phyloP scores from a whole-genome alignment of 768 basidiomycete species.

The Zangia roseola region DNA sequence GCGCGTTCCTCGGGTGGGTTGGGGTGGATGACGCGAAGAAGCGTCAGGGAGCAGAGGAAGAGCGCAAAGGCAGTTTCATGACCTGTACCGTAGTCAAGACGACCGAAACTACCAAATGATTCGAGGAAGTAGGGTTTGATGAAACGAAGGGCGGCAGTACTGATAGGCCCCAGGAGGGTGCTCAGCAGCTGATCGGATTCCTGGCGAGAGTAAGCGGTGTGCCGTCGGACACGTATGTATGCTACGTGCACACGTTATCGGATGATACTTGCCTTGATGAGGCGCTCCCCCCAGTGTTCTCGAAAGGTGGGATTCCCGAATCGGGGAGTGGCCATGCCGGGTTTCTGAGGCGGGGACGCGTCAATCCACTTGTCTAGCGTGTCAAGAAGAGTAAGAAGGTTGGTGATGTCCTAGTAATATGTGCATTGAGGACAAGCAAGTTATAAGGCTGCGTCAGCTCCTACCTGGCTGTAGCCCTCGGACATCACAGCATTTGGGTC shows the following conservation, averaged over 20 bases:
- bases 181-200: conserved; percentile 51
- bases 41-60: conserved; percentile 70
- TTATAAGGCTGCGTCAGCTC: background rate
- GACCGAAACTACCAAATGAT: conserved; percentile 86
- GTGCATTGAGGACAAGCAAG: background rate
- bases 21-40: conserved; percentile 63
- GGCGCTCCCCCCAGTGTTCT: conserved; percentile 67
- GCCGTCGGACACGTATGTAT: background rate
- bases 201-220: conserved; percentile 32
- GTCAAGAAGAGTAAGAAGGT: conserved; percentile 57
- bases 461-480: conserved; percentile 20
- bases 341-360: conserved; percentile 70
- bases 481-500: background rate
- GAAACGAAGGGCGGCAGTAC: conserved; percentile 50
- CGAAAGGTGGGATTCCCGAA: conserved; percentile 94
- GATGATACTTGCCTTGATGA: conserved; percentile 61
- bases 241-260: background rate
- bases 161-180: conserved; percentile 46
- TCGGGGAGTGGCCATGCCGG: conserved; percentile 55
- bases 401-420: conserved; percentile 43
- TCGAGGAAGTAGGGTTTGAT: conserved; percentile 76
- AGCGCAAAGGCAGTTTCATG: conserved; percentile 90
- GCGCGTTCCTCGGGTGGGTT: conserved; percentile 59
- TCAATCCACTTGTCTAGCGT: conserved; percentile 73
- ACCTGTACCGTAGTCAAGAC: conserved; percentile 96